Evolutionary conservation across 2,329 filamentous ascomycete genomes (phyloP), one percentile per base, ranked within the genome.

Genomic region (Colletotrichum limetticola): DNA sequence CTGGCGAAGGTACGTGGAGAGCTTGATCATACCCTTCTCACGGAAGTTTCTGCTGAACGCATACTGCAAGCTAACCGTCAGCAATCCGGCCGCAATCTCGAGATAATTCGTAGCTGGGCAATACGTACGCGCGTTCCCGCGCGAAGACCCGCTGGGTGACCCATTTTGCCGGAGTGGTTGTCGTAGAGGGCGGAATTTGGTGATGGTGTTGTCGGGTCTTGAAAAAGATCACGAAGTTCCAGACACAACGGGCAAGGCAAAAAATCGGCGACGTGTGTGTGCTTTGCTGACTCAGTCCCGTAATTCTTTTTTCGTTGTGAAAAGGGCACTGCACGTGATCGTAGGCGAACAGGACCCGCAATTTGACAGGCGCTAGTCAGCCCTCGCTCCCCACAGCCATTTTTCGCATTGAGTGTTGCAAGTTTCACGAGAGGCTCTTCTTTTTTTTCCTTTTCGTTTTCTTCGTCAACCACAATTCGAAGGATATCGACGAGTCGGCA

Each of bases 1-100:
- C 85, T 94, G 91, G 86, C 92, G 92, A 83, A 99, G 90, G 91
- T 98, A 99, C 84, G 96, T 98, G 81, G 93, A 95, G 83, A 98
- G 90, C 82, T 90, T 88, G 89, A 99, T 98, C 90, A 92, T 92
- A 85, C 97, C 97, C 91, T 95, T 95, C 90, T 98, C 89, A 88
- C 97, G 95, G 91, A 97, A 98, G 85, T 92, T 90, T 83, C 96
- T 92, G 85, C 93, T 94, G 92, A 98, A 99, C 88, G 95, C 93
- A 92, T 95, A 95, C 90, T 93, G 80, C 66, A 77, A 79, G 74
- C 12, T 62, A 76, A 78, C 77, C 68, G 79, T 80, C 74, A 79
- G 84, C 78, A 84, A 70, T 74, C 75, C 66, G 73, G 49, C 69
- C 30, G 62, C 52, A 57, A 56, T 65, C 24, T 52, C 19, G 49